Conservation (phyloP, 2,329 filamentous ascomycete species). For the Rasamsonia emersonii region DNA sequence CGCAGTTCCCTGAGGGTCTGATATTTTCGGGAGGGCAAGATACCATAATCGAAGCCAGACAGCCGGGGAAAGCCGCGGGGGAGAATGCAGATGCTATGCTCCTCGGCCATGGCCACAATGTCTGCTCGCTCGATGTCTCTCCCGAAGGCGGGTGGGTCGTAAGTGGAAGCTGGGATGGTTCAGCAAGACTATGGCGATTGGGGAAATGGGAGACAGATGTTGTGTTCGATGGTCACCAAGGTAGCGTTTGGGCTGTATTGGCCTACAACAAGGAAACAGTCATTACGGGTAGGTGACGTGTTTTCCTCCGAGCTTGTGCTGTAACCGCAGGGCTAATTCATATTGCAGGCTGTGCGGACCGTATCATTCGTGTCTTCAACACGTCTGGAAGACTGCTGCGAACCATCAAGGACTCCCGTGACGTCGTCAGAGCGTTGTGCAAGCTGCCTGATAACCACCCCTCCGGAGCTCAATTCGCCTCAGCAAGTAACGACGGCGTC, state of each 20-base stretch:
- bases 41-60: constrained; percentile 82
- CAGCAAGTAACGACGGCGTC: constrained; percentile 84
- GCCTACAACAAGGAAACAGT: constrained; percentile 71
- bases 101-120: constrained; percentile 76
- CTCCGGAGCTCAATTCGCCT: constrained; percentile 85
- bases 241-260: constrained; percentile 84
- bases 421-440: constrained; percentile 83
- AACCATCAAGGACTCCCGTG: constrained; percentile 61
- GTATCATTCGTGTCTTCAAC: constrained; percentile 76
- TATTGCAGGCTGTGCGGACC: constrained; percentile 68
- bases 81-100: constrained; percentile 80
- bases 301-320: too few relatives aligned
- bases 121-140: constrained; percentile 76
- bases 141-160: constrained; percentile 65
- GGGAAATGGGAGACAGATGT: constrained; percentile 72
- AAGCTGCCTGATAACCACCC: constrained; percentile 66
- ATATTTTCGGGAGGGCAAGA: constrained; percentile 85
- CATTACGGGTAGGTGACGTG: constrained; percentile 52
- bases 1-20: constrained; percentile 65
- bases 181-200: constrained; percentile 79
- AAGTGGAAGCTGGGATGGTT: constrained; percentile 89
- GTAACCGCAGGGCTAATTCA: constrained; percentile 12
- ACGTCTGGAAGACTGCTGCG: constrained; percentile 54
- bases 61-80: constrained; percentile 55
- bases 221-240: constrained; percentile 66